phyloP scores from a whole-genome alignment of 768 basidiomycete genomes.

The Tremella mesenterica region DNA sequence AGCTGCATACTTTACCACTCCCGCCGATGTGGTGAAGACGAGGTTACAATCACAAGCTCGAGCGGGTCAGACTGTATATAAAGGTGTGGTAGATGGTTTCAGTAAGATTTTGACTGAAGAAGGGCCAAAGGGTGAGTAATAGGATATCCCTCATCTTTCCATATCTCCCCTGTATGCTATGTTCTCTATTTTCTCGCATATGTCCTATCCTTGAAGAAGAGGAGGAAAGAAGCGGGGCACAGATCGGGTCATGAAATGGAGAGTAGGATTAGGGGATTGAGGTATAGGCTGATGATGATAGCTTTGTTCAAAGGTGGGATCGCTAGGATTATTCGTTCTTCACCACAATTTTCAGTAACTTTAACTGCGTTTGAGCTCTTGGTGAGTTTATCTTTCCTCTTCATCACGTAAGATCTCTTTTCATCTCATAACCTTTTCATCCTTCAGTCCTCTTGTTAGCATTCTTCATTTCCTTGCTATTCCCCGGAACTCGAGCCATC shows the following conservation, averaged over 20 bases:
- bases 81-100: slow-evolving; percentile 80
- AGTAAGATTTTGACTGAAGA: slow-evolving; percentile 69
- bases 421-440: no score
- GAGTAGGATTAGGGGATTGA: not conserved
- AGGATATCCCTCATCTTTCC: no score
- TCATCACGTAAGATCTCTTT: no score
- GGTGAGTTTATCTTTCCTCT: not conserved
- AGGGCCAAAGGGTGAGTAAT: slow-evolving; percentile 36
- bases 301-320: slow-evolving; percentile 47
- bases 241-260: no score
- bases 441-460: no score
- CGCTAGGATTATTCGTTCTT: slow-evolving; percentile 48
- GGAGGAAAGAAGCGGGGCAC: no score
- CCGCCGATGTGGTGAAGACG: slow-evolving; percentile 90
- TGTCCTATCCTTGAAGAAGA: no score
- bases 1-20: slow-evolving; percentile 52
- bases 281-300: not conserved
- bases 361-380: slow-evolving; percentile 32
- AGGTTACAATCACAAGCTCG: slow-evolving; percentile 86
- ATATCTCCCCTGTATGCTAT: no score
- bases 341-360: slow-evolving; percentile 68
- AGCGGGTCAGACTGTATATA: slow-evolving; percentile 83
- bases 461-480: no score
- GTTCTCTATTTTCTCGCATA: no score
- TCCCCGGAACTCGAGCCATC: no score